Conservation (phyloP, 2,329 filamentous ascomycete genomes). For the Ophiocordyceps australis region DNA sequence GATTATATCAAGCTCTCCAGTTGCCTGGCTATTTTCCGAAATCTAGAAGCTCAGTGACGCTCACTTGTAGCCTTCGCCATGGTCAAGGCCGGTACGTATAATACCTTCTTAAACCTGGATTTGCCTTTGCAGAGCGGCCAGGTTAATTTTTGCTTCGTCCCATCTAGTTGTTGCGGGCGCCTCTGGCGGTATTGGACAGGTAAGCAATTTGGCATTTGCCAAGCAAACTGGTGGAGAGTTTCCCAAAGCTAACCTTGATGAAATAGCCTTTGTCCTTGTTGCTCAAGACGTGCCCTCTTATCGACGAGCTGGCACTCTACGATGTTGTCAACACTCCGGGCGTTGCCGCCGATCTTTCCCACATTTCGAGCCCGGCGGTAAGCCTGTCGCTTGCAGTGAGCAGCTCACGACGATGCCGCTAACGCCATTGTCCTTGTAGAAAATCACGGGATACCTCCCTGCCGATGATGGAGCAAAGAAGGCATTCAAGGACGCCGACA, state of each 20-base stretch:
- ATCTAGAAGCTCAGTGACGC: no score
- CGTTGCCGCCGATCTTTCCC: conserved; percentile 88
- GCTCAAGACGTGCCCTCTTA: conserved; percentile 72
- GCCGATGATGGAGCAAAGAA: conserved; percentile 69
- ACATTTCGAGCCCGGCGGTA: conserved; percentile 83
- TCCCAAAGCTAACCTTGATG: no score
- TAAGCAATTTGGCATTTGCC: no score
- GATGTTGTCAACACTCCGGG: conserved; percentile 99
- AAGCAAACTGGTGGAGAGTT: no score
- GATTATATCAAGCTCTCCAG: no score
- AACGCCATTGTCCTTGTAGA: conserved; percentile 31
- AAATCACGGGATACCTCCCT: conserved; percentile 76
- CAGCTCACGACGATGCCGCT: no score
- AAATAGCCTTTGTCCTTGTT: conserved; percentile 82
- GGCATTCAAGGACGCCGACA: conserved; percentile 82
- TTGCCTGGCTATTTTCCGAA: no score
- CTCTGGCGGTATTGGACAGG: conserved; percentile 96
- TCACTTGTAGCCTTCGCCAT: no score
- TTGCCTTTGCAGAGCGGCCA: conserved; percentile 1
- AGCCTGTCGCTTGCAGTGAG: no score
- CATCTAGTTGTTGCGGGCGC: conserved; percentile 70
- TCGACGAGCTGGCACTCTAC: conserved; percentile 90
- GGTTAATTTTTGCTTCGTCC: conserved; percentile 3
- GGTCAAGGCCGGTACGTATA: conserved; percentile 41
- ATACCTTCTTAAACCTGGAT: conserved; percentile 8